Percentiles rank a stretch among this genome's conserved stretches.
These are phyloP conservation scores for Myriosclerotinia duriaeana DNA, from an alignment of 2,329 filamentous ascomycete species.

Conservation along the genomic window DNA sequence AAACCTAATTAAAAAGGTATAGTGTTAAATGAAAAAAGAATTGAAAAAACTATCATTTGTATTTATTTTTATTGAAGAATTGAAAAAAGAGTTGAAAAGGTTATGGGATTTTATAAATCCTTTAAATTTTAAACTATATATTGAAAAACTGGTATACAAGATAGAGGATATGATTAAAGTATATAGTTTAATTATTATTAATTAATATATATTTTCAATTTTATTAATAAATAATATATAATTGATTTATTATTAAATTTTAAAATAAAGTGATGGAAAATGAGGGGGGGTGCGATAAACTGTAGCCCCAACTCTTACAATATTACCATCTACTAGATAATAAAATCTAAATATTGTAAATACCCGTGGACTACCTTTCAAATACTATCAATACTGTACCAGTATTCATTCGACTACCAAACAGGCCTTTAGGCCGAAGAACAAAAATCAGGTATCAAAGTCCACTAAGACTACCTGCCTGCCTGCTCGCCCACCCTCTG, in stretches of 20 bases:
- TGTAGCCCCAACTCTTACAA: too few relatives aligned
- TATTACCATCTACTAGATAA: too few relatives aligned
- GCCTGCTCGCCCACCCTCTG: too few relatives aligned
- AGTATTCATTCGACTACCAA: too few relatives aligned
- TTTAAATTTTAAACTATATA: not conserved
- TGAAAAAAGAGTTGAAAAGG: not conserved
- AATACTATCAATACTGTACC: too few relatives aligned
- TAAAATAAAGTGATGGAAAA: too few relatives aligned
- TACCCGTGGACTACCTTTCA: too few relatives aligned
- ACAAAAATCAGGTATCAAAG: too few relatives aligned
- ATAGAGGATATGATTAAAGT: not conserved
- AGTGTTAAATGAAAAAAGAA: not conserved
- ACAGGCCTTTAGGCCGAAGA: too few relatives aligned
- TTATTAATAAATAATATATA: not conserved
- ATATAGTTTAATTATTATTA: not conserved
- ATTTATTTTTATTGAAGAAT: not conserved
- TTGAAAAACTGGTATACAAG: not conserved
- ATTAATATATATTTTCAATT: not conserved
- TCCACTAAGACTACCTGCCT: not conserved
- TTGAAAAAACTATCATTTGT: not conserved
- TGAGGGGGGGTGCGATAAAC: too few relatives aligned
- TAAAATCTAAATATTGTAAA: too few relatives aligned
- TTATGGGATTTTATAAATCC: not conserved
- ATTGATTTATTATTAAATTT: not conserved
- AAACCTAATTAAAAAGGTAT: not conserved